phyloP scores from a whole-genome alignment of 306 rosid genomes.

The Malus orientalis region DNA sequence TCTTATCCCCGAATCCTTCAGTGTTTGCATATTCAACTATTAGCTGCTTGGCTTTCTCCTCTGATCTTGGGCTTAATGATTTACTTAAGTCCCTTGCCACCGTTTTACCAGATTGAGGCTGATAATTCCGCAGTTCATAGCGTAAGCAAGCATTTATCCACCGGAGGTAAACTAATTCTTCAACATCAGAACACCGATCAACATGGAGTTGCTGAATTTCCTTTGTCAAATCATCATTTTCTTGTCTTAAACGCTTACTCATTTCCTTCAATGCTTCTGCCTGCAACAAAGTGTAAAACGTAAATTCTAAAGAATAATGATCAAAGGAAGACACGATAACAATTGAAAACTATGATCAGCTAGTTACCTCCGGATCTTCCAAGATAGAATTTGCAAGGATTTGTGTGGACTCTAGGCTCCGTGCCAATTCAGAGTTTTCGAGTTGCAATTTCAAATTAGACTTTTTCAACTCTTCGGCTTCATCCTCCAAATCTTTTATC shows the following conservation, averaged over 20 bases:
- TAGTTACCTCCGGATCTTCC: slow-evolving; percentile 56
- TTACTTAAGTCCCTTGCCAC: slow-evolving; percentile 81
- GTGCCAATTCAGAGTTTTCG: slow-evolving; percentile 57
- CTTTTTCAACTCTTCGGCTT: slow-evolving; percentile 47
- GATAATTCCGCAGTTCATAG: slow-evolving; percentile 64
- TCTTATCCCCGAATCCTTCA: slow-evolving; percentile 32
- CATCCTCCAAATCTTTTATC: slow-evolving; percentile 50
- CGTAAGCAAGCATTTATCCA: slow-evolving; percentile 95
- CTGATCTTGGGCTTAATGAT: slow-evolving; percentile 69
- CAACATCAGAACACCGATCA: slow-evolving; percentile 60
- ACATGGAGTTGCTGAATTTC: slow-evolving; percentile 56
- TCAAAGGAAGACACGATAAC: not conserved
- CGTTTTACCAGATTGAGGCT: slow-evolving; percentile 59
- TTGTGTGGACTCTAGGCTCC: slow-evolving; percentile 71
- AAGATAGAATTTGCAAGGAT: slow-evolving; percentile 68
- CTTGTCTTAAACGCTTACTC: slow-evolving; percentile 28
- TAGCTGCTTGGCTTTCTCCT: slow-evolving; percentile 75
- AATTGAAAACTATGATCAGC: not conserved
- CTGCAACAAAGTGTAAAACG: slow-evolving; percentile 29
- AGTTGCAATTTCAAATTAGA: slow-evolving; percentile 43
- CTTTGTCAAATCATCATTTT: slow-evolving; percentile 39
- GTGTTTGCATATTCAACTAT: slow-evolving; percentile 72
- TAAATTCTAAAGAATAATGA: not conserved
- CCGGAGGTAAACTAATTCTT: slow-evolving; percentile 75
- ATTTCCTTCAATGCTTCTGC: slow-evolving; percentile 42